Evolutionary conservation across 352 stramenopile species (phyloP), one percentile per base, ranked within the genome.

Genomic region (Blastocystis hominis): DNA sequence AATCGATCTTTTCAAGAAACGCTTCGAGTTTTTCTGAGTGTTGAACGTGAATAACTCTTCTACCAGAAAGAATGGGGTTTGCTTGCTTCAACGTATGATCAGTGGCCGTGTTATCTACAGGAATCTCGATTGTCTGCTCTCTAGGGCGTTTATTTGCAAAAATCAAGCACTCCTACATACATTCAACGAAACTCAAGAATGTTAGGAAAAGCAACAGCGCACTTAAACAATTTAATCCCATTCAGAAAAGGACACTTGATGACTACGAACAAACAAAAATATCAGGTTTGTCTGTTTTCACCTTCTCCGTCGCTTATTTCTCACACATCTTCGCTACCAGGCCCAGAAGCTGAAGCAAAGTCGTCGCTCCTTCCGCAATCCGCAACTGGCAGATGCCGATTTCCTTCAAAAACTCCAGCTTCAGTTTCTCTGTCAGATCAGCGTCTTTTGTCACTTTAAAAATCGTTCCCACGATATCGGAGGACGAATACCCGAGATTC

Each of bases 391-490:
- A 95, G 86, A 96, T 94, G 17, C 93, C 94, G 90, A 97, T 94
- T 88, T 97, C 93, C 63, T 95, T 93, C 42, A 93, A 93, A 63
- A 93, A 93, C 90, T 96, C 92, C 61, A 95, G 89, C 89, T 95
- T 93, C 40, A 94, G 89, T 63, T 91, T 92, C 86, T 95, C 93
- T 87, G 93, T 90, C 91, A 95, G 94, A 4, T 92, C 88, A 78
- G 93, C 90, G 44, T 91, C 91, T 90, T 97, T 97, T 88, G 91
- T 93, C 15, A 98, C 95, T 86, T 96, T 94, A 91, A 99, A 98
- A 47, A 98, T 81, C 0, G 96, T 99, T 61, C 94, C 94, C 88
- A 99, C 98, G 89, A 99, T 98, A 91, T 99, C 96, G 75, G 94
- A 93, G 13, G 94, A 93, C 76, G 93, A 95, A 91, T 98, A 99